Evolutionary conservation across 139 green algal genomes (phyloP).

Genomic region (Auxenochlorella pyrenoidosa): DNA sequence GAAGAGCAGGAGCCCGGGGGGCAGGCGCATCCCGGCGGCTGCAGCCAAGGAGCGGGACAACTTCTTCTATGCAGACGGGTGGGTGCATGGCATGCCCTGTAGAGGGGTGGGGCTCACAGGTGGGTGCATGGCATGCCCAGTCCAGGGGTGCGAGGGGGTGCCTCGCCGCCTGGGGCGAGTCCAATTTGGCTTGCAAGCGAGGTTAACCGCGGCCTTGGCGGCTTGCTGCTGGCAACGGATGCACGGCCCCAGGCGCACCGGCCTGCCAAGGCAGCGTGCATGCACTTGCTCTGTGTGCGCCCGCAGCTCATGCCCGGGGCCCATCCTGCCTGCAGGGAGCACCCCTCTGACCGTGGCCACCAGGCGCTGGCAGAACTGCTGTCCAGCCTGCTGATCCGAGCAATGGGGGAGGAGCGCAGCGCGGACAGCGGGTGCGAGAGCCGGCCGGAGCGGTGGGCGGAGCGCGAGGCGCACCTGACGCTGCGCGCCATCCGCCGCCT

Average conservation of each 20-base stretch:
- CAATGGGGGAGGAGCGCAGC: not conserved
- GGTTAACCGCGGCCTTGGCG: no score
- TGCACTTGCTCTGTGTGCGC: no score
- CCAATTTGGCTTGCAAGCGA: no score
- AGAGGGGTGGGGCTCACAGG: no score
- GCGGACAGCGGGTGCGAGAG: not conserved
- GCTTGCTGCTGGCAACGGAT: no score
- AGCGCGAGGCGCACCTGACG: not conserved
- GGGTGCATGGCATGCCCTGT: not conserved
- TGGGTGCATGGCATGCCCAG: no score
- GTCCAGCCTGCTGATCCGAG: not conserved
- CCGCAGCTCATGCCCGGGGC: no score
- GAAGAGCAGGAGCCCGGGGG: not conserved
- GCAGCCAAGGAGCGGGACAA: not conserved
- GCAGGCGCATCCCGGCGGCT: not conserved
- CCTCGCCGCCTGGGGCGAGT: no score
- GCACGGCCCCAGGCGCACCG: no score
- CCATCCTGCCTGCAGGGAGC: not conserved
- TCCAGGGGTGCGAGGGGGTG: no score
- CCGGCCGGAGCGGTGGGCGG: not conserved
- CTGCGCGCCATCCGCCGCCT: not conserved
- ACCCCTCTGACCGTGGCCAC: not conserved
- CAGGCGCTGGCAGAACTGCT: not conserved
- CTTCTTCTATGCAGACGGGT: slow-evolving; percentile 8
- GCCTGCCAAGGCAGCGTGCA: no score